Percentiles rank a stretch among this genome's conserved stretches.
These are phyloP conservation scores for Corylus avellana DNA, from an alignment of 306 rosid genomes.

Conservation along the genomic window DNA sequence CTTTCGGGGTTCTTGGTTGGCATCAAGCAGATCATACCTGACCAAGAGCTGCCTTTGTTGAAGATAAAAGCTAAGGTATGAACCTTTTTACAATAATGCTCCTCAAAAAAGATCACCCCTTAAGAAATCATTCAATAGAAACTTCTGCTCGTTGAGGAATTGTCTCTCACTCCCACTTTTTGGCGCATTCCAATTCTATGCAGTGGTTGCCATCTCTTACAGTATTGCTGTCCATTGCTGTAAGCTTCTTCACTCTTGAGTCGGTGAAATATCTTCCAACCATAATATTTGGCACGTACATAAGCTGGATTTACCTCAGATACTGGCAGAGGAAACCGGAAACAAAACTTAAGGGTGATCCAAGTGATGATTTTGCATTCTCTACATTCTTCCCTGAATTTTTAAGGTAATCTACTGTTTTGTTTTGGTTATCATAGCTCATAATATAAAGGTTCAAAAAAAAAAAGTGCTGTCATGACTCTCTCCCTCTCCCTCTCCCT, in stretches of 20 bases:
- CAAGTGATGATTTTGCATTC: constrained; percentile 94
- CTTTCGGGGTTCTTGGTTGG: constrained; percentile 93
- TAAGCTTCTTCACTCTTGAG: constrained; percentile 64
- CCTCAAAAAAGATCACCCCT: background rate
- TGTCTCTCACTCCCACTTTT: constrained; percentile 26
- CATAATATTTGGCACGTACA: constrained; percentile 76
- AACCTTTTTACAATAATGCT: background rate
- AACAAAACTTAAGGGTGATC: constrained; percentile 87
- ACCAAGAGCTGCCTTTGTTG: constrained; percentile 78
- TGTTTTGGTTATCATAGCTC: constrained; percentile 1
- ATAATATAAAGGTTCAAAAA: background rate
- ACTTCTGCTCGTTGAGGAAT: constrained; percentile 9
- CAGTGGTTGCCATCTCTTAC: constrained; percentile 89
- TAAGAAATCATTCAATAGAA: background rate
- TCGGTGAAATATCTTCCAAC: constrained; percentile 84
- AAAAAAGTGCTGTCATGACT: constrained; percentile 4
- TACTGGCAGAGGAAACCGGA: constrained; percentile 91
- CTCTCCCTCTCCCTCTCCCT: constrained; percentile 10
- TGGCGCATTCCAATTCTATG: constrained; percentile 31
- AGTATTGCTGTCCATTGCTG: constrained; percentile 53
- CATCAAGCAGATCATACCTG: constrained; percentile 92
- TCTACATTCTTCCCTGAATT: constrained; percentile 91
- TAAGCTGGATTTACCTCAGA: constrained; percentile 97
- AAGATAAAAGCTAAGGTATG: constrained; percentile 77
- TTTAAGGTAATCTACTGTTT: constrained; percentile 47